Conservation (phyloP, 257 asterid genomes). For the Perilla frutescens region DNA sequence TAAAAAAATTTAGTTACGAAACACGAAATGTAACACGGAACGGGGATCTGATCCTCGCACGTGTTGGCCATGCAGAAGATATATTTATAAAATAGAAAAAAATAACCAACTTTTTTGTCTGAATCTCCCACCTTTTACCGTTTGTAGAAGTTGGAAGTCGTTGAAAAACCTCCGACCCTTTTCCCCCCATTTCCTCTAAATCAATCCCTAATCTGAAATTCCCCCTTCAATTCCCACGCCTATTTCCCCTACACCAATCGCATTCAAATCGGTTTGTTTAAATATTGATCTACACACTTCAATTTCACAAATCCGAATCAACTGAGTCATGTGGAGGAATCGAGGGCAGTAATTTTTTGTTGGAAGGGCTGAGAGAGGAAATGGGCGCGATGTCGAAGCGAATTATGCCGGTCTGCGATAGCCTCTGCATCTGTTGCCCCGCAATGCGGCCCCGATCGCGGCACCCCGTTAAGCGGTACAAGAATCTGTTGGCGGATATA, state of each 20-base stretch:
- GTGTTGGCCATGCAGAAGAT: slow-evolving; percentile 42
- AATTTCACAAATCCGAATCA: background rate
- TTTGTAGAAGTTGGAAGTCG: slow-evolving; percentile 50
- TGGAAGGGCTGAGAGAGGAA: slow-evolving; percentile 36
- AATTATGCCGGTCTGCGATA: slow-evolving; percentile 68
- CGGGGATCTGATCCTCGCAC: background rate
- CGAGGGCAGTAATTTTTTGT: slow-evolving; percentile 24
- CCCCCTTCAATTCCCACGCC: background rate
- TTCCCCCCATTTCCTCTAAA: slow-evolving; percentile 35
- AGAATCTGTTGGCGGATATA: slow-evolving; percentile 72
- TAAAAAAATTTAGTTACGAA: too few species aligned
- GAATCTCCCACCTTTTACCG: slow-evolving; percentile 41
- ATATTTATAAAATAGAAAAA: slow-evolving; percentile 23
- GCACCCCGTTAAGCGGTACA: slow-evolving; percentile 81
- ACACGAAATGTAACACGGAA: too few species aligned
- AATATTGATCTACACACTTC: too few species aligned
- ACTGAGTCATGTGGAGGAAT: slow-evolving; percentile 28
- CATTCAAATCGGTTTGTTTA: slow-evolving; percentile 19
- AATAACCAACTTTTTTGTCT: background rate
- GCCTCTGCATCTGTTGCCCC: slow-evolving; percentile 75
- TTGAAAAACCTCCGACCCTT: slow-evolving; percentile 50
- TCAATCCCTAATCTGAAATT: slow-evolving; percentile 33
- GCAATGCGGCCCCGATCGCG: slow-evolving; percentile 83
- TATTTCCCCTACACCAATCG: background rate
- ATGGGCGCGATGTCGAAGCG: slow-evolving; percentile 67